phyloP scores from a whole-genome alignment of 345 rosid species.

The Rubroshorea leprosula region DNA sequence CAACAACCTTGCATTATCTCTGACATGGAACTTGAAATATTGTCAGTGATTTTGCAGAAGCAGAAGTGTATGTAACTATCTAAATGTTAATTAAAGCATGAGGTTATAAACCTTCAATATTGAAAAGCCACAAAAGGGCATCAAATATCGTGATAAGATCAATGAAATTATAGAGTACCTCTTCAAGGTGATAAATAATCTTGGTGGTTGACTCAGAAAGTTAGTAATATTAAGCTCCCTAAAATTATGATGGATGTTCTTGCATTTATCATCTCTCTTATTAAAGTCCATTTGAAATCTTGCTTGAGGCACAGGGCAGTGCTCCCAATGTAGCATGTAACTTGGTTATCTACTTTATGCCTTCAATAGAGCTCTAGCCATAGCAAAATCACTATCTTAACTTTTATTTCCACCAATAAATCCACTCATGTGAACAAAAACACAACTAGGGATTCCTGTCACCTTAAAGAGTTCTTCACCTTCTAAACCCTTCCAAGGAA shows the following conservation, averaged over 20 bases:
- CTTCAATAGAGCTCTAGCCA: conserved; percentile 50
- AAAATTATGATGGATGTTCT: background rate
- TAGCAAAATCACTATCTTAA: conserved; percentile 61
- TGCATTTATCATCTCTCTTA: background rate
- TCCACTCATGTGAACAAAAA: conserved; percentile 83
- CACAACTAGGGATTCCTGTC: conserved; percentile 55
- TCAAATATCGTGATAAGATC: background rate
- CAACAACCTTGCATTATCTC: too few relatives aligned
- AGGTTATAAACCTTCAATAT: too few relatives aligned
- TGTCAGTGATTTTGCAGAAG: too few relatives aligned
- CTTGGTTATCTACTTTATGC: conserved; percentile 11
- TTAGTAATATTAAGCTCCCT: too few relatives aligned
- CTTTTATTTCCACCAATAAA: conserved; percentile 72
- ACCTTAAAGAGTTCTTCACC: conserved; percentile 54
- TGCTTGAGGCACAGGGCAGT: background rate
- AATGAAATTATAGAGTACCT: background rate
- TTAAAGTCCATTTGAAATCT: background rate
- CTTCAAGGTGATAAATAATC: background rate
- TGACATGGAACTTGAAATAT: too few relatives aligned
- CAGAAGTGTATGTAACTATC: too few relatives aligned
- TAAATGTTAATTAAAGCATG: too few relatives aligned
- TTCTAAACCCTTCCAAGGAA: conserved; percentile 76
- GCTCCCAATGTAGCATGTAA: background rate
- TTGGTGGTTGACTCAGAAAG: background rate
- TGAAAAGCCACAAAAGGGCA: background rate